Base-by-base conservation (phyloP, 345 rosid genomes). In the Melaleuca quinquenervia region DNA sequence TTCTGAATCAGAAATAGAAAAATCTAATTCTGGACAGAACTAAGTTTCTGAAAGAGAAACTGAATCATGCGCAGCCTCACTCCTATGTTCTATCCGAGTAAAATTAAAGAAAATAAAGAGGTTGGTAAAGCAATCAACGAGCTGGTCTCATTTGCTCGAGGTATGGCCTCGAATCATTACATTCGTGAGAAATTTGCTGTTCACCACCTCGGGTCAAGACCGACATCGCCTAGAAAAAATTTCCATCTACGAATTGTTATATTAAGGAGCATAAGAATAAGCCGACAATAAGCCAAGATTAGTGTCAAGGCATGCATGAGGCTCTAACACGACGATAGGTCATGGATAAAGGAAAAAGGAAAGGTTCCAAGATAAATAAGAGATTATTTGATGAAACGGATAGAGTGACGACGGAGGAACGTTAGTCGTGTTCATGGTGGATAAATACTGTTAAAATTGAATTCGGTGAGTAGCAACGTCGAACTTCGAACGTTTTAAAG, bases 391-490 rank as follows among this genome's bases (percentile, higher is more conserved):
- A 18, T 5, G 11, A 22, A 41, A 70, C 32, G 24, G 1, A 18
- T 36, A 9, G 2, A 18, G 20, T 1, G 0, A 8, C 3, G 1
- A 41, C 2, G 12, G 26, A 2, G 3, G 13, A 2, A 2, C 2
- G 0, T 8, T 18, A 18, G 24, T 32, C 13, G 18, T 58, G 18
- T 18, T 6, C 2, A 5, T 7, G 0, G 6, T 3, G 2, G 7
- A 41, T 32, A 20, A 3, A 2, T 8, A 20, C 78, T 18, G 5
- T 70, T 8, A 64, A 36, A 70, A 70, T 70, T 41, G 22, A 36
- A 18, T 70, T 36, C 18, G 8, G 48, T 32, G 21, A 64, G 6
- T 3, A 32, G 12, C 45, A 2, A 64, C 16, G 76, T 4, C 5
- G 3, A 70, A 3, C 24, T 70, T 32, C 26, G 48, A 41, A 70